Conservation (phyloP, 257 asterid genomes). For the Paulownia fortunei region DNA sequence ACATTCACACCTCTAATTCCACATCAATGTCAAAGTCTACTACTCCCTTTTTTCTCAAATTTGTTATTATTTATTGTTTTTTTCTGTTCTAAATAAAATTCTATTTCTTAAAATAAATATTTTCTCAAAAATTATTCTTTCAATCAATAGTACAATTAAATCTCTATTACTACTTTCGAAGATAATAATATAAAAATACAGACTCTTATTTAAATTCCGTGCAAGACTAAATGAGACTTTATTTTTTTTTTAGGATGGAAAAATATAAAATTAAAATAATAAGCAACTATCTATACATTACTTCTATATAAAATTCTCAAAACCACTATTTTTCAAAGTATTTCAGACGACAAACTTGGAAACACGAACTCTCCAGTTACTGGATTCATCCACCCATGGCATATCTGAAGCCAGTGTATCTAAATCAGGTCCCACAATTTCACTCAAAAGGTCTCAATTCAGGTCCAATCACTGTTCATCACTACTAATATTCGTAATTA, state of each 20-base stretch:
- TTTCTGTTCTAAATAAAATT: neutral
- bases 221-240: too few relatives aligned
- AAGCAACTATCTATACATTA: neutral
- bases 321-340: slow-evolving; percentile 21
- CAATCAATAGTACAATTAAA: too few relatives aligned
- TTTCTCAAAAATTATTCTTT: too few relatives aligned
- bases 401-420: slow-evolving; percentile 25
- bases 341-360: slow-evolving; percentile 24
- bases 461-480: neutral
- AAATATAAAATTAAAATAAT: too few relatives aligned
- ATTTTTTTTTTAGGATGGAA: too few relatives aligned
- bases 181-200: too few relatives aligned
- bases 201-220: too few relatives aligned
- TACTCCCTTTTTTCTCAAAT: too few relatives aligned
- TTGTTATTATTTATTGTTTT: neutral
- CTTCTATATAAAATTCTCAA: neutral
- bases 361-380: neutral
- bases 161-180: too few relatives aligned
- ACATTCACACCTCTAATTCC: too few relatives aligned
- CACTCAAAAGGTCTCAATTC: neutral
- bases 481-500: neutral
- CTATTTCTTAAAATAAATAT: too few relatives aligned
- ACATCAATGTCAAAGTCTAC: slow-evolving; percentile 34
- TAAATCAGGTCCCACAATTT: neutral
- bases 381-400: too few relatives aligned